A percentile compares a stretch with the other conserved stretches of the same genome.
Evolutionary conservation across 495 filamentous ascomycete genomes (phyloP).

Genomic region (Penicillium lagena): DNA sequence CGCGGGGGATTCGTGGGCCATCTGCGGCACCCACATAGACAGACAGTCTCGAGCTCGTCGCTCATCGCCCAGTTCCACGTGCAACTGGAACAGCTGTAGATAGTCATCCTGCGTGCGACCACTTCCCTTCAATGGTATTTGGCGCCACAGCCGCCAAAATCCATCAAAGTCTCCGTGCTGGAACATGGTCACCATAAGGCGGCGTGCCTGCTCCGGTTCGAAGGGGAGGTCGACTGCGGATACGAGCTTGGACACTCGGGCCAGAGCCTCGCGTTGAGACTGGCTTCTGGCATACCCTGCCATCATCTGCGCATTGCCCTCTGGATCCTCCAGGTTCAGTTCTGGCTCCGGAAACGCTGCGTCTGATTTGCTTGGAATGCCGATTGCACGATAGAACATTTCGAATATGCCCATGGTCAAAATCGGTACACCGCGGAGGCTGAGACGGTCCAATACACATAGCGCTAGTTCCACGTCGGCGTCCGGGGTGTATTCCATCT

Average conservation of each 20-base stretch:
- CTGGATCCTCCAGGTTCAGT: background rate
- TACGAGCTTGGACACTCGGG: conserved; percentile 23
- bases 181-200: conserved; percentile 39
- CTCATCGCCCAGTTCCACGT: conserved; percentile 42
- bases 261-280: conserved; percentile 11
- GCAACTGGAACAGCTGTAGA: conserved; percentile 42
- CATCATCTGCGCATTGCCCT: background rate
- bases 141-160: conserved; percentile 59
- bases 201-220: conserved; percentile 38
- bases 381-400: conserved; percentile 30
- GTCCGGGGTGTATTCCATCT: conserved; percentile 11
- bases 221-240: conserved; percentile 34
- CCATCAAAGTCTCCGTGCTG: conserved; percentile 39
- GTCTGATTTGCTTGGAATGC: background rate
- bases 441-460: conserved; percentile 40
- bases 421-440: conserved; percentile 34
- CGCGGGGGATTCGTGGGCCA: conserved; percentile 50
- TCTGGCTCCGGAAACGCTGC: conserved; percentile 5
- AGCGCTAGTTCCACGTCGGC: conserved; percentile 32
- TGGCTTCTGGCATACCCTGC: conserved; percentile 2
- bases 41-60: conserved; percentile 41
- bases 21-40: conserved; percentile 47
- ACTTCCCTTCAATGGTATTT: conserved; percentile 40
- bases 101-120: conserved; percentile 53
- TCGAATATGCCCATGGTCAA: conserved; percentile 38